Evolutionary conservation across 441 rosid genomes (phyloP).

Genomic region (Gossypium gossypioides): DNA sequence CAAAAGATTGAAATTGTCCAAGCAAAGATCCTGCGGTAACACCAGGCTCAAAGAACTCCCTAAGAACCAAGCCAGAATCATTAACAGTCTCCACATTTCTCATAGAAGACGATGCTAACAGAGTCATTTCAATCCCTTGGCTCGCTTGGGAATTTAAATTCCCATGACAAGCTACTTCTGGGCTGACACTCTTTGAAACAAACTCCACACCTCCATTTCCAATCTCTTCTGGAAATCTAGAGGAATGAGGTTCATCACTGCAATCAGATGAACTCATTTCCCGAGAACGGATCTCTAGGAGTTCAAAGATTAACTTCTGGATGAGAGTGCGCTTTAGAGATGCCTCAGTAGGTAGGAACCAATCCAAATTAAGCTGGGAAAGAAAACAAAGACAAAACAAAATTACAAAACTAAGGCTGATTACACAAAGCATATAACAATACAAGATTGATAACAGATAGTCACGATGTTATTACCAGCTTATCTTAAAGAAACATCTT

Average conservation of each 20-base stretch:
- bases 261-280: constrained; percentile 24
- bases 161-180: constrained; percentile 34
- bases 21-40: constrained; percentile 58
- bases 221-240: constrained; percentile 34
- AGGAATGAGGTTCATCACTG: constrained; percentile 31
- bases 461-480: background rate
- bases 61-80: constrained; percentile 74
- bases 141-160: constrained; percentile 36
- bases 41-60: constrained; percentile 69
- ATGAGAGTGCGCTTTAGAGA: constrained; percentile 60
- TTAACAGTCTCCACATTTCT: constrained; percentile 43
- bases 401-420: constrained; percentile 4
- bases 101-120: constrained; percentile 51
- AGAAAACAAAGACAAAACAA: background rate
- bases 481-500: background rate
- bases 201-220: constrained; percentile 31
- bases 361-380: constrained; percentile 51
- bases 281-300: constrained; percentile 37
- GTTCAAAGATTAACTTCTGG: constrained; percentile 51
- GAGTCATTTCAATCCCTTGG: constrained; percentile 65
- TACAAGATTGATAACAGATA: constrained; percentile 11
- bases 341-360: constrained; percentile 65
- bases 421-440: constrained; percentile 5
- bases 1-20: constrained; percentile 50
- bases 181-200: constrained; percentile 33